These are phyloP conservation scores for Trametes cingulata DNA, from an alignment of 768 basidiomycete species.

Conservation along the genomic window DNA sequence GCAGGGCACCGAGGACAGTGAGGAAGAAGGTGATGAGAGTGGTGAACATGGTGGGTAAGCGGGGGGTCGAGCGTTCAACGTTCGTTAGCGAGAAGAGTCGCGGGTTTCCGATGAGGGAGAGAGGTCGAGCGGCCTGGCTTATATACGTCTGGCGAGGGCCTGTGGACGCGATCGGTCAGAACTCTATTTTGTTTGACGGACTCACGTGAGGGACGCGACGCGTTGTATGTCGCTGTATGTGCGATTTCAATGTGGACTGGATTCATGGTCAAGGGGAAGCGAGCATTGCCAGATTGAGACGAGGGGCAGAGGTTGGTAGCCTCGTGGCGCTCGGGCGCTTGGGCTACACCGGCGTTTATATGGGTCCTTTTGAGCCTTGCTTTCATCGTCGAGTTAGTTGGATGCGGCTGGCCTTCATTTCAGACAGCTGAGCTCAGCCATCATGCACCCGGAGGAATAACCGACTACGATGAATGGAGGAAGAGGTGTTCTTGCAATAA, in stretches of 20 bases:
- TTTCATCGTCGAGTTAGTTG: no score
- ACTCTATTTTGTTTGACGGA: neutral
- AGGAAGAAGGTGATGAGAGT: slow-evolving; percentile 1
- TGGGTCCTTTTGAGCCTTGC: no score
- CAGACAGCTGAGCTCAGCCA: no score
- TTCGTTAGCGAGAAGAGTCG: neutral
- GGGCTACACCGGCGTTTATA: no score
- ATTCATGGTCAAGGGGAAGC: no score
- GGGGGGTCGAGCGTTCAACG: neutral
- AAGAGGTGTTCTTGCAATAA: neutral
- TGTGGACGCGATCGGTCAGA: slow-evolving; percentile 3
- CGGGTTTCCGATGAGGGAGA: neutral
- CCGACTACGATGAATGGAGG: no score
- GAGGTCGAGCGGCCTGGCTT: neutral
- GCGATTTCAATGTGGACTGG: neutral
- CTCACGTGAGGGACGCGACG: neutral
- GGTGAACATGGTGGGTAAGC: neutral
- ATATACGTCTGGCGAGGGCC: neutral
- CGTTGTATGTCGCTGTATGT: slow-evolving; percentile 6
- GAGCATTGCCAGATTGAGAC: neutral
- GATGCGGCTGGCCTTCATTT: no score
- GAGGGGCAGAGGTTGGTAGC: neutral
- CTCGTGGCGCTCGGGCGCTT: neutral
- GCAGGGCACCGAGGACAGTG: slow-evolving; percentile 1
- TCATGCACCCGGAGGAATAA: no score